A percentile compares a stretch with the other conserved stretches of the same genome.
phyloP scores from a whole-genome alignment of 306 rosid species.

The cucumber (Cucumis sativus) region DNA sequence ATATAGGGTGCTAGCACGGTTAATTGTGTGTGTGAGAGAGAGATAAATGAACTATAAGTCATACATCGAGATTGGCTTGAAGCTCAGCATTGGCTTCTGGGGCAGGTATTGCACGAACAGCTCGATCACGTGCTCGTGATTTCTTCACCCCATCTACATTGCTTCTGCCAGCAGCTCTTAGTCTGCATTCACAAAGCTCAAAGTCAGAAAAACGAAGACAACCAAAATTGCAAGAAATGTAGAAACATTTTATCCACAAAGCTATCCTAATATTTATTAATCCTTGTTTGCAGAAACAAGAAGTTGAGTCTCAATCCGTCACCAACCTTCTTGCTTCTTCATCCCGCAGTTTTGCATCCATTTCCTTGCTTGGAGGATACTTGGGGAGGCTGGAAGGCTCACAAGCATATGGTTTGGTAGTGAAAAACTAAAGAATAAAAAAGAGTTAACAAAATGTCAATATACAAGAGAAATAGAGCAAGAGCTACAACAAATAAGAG shows the following conservation, averaged over 20 bases:
- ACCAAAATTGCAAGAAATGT: background rate
- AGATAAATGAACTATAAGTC: constrained; percentile 15
- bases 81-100: constrained; percentile 95
- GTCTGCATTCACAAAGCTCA: constrained; percentile 38
- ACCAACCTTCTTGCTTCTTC: constrained; percentile 94
- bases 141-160: constrained; percentile 72
- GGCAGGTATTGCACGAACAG: constrained; percentile 63
- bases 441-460: background rate
- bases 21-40: background rate
- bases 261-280: background rate
- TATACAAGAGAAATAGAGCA: no score
- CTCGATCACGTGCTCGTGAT: constrained; percentile 73
- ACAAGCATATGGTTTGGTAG: constrained; percentile 86
- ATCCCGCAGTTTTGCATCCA: constrained; percentile 94
- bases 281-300: background rate
- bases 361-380: constrained; percentile 99
- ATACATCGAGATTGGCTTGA: constrained; percentile 89
- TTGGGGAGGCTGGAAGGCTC: constrained; percentile 97
- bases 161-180: constrained; percentile 76
- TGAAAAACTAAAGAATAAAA: constrained; percentile 67
- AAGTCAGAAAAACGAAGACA: constrained; percentile 11
- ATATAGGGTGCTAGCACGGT: background rate
- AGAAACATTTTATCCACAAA: background rate
- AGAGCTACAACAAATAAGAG: no score
- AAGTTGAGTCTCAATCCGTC: constrained; percentile 10